Base-by-base conservation (phyloP, 257 asterid species). In the Jacaranda mimosifolia region DNA sequence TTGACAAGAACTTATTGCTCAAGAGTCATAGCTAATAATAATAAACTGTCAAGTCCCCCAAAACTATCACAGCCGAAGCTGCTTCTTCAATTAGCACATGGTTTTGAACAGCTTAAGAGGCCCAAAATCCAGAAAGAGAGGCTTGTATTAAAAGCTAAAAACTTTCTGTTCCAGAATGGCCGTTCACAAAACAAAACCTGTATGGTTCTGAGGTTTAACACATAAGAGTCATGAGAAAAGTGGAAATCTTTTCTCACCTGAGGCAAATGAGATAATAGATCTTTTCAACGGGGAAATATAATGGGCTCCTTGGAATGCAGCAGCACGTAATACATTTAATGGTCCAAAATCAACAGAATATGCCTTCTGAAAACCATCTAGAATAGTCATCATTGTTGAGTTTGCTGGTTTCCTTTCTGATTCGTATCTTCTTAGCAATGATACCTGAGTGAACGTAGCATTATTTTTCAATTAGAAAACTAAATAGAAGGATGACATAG, bases 301-400 rank as follows among this genome's bases (percentile, higher is more conserved):
- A 65, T 93, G 94, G 14, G 90, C 97, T 55, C 92, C 98, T 70
- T 89, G 97, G 73, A 96, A 89, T 35, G 98, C 99, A 73, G 96
- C 93, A 63, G 95, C 99, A 2, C 98, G 86, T 72, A 96, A 64
- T 3, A 87, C 79, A 46, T 93, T 96, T 11, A 96, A 76, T 1
- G 99, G 99, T 55, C 90, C 94, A 32, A 93, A 88, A 87, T 93
- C 97, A 43, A 91, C 83, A 15, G 97, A 90, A 82, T 96, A 96
- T 1, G 94, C 97, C 94, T 93, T 96, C 81, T 96, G 99, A 76
- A 96, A 87, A 17, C 99, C 97, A 59, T 96, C 99, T 19, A 96
- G 83, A 72, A 89, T 73, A 35, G 97, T 96, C 97, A 93, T 91
- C 98, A 96, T 84, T 19, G 91, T 70, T 68, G 86, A 18, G 78